These are phyloP conservation scores for Magnaporthiopsis incrustans DNA, from an alignment of 2,329 filamentous ascomycete genomes.

Conservation along the genomic window DNA sequence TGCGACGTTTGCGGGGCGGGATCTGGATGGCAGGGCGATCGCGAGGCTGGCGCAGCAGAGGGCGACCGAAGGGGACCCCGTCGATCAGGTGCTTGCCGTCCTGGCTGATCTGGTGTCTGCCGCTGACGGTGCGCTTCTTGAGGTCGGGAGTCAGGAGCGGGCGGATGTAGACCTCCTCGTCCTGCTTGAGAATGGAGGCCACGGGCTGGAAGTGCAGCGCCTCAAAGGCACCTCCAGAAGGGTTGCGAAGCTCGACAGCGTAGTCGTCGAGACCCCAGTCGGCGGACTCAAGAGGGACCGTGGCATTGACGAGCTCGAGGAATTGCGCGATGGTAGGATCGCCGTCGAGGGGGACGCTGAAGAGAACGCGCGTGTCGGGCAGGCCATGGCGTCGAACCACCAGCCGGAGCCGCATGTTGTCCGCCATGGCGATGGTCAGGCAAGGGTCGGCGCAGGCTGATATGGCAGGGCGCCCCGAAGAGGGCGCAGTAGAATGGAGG, in stretches of 20 bases:
- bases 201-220: conserved; percentile 79
- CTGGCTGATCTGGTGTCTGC: conserved; percentile 70
- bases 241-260: conserved; percentile 60
- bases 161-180: conserved; percentile 77
- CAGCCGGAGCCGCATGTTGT: conserved; percentile 62
- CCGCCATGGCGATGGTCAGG: conserved; percentile 19
- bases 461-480: background rate
- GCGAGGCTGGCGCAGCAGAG: conserved; percentile 51
- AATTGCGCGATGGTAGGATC: conserved; percentile 68
- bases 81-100: conserved; percentile 79
- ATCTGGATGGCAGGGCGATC: conserved; percentile 62
- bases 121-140: conserved; percentile 61
- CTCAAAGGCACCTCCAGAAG: conserved; percentile 60
- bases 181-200: conserved; percentile 62
- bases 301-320: conserved; percentile 68
- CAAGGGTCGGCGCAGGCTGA: background rate
- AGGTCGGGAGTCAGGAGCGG: conserved; percentile 70
- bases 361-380: conserved; percentile 64
- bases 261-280: conserved; percentile 91
- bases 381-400: conserved; percentile 65
- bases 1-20: conserved; percentile 63
- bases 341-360: conserved; percentile 50
- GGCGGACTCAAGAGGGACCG: conserved; percentile 71
- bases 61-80: conserved; percentile 74
- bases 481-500: background rate